Evolutionary conservation across 2,329 filamentous ascomycete genomes (phyloP).

Genomic region (Cladophialophora immunda): DNA sequence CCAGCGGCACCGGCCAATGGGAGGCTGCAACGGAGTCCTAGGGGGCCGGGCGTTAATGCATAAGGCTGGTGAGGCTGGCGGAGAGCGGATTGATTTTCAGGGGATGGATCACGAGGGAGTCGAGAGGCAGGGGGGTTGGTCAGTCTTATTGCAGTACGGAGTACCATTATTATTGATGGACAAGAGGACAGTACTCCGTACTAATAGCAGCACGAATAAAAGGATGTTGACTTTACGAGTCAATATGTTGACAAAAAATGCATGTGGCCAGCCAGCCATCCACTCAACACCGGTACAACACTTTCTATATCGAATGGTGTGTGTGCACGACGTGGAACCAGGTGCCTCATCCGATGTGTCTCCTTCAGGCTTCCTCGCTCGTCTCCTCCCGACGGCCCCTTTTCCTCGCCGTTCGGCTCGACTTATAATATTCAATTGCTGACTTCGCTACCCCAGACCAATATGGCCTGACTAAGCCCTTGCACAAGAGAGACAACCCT

Average conservation of each 20-base stretch:
- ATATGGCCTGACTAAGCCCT: background rate
- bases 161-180: too few relatives aligned
- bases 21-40: constrained; percentile 4
- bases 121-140: background rate
- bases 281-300: background rate
- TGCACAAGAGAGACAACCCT: background rate
- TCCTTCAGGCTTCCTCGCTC: too few relatives aligned
- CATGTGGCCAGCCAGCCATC: background rate
- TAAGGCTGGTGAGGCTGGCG: constrained; percentile 21
- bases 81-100: constrained; percentile 10
- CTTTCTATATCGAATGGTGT: background rate
- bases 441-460: constrained; percentile 1
- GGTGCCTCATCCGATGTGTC: constrained; percentile 11
- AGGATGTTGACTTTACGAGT: too few relatives aligned
- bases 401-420: background rate
- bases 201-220: too few relatives aligned
- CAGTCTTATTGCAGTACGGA: too few relatives aligned
- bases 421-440: background rate
- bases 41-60: background rate
- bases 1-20: background rate
- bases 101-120: background rate
- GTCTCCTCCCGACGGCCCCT: background rate
- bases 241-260: too few relatives aligned
- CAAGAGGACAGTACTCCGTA: too few relatives aligned
- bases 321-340: background rate